phyloP scores from a whole-genome alignment of 306 rosid genomes.

The Medicago arabica region DNA sequence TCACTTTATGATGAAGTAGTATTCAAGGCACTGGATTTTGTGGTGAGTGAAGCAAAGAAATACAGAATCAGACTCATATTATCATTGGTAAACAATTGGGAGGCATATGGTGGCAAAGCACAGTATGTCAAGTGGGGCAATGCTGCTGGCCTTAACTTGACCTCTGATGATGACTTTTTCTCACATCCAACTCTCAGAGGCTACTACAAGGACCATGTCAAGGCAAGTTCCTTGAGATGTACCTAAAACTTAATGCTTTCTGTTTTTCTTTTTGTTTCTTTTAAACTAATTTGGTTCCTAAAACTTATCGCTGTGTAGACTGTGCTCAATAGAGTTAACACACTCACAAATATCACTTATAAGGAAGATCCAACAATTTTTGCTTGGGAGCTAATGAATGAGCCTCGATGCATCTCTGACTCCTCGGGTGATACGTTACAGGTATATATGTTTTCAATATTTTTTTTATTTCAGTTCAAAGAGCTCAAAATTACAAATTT shows the following conservation, averaged over 20 bases:
- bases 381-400: slow-evolving; percentile 97
- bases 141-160: slow-evolving; percentile 82
- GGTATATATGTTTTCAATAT: slow-evolving; percentile 47
- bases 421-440: slow-evolving; percentile 77
- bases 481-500: not conserved
- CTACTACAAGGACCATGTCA: slow-evolving; percentile 86
- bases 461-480: slow-evolving; percentile 2
- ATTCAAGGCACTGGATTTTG: slow-evolving; percentile 94
- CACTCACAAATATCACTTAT: slow-evolving; percentile 79
- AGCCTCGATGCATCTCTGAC: slow-evolving; percentile 90
- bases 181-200: slow-evolving; percentile 75
- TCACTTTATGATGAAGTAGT: slow-evolving; percentile 80
- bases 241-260: not conserved
- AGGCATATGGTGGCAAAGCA: slow-evolving; percentile 90
- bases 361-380: slow-evolving; percentile 93
- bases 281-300: slow-evolving; percentile 14
- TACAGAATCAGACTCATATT: slow-evolving; percentile 83
- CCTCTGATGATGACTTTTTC: slow-evolving; percentile 89
- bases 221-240: slow-evolving; percentile 55
- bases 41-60: slow-evolving; percentile 85
- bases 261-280: slow-evolving; percentile 5
- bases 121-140: slow-evolving; percentile 97
- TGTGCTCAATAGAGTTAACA: slow-evolving; percentile 84
- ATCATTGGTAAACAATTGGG: slow-evolving; percentile 92
- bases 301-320: slow-evolving; percentile 52